phyloP scores from a whole-genome alignment of 148 eudicot species.

The Beta vulgaris region DNA sequence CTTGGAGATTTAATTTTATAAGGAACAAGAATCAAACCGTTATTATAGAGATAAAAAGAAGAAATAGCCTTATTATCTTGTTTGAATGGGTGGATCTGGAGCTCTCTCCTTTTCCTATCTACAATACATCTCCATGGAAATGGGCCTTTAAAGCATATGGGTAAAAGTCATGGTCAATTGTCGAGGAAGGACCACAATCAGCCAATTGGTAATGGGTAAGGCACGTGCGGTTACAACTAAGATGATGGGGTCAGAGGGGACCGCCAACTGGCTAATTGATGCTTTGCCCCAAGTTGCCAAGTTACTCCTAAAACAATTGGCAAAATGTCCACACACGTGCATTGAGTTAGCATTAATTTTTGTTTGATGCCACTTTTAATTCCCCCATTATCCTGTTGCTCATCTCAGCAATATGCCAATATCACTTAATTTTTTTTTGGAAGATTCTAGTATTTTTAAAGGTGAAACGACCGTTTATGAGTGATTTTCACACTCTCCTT shows the following conservation, averaged over 20 bases:
- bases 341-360: not conserved
- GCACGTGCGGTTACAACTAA: conserved; percentile 20
- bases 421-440: no score
- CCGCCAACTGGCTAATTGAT: conserved; percentile 1
- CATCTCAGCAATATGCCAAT: no score
- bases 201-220: not conserved
- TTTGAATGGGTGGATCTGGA: no score
- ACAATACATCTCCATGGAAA: no score
- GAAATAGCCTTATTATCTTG: no score
- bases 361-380: not conserved
- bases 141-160: not conserved
- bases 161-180: not conserved
- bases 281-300: not conserved
- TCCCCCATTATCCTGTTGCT: not conserved
- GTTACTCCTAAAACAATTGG: not conserved
- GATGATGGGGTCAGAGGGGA: conserved; percentile 11
- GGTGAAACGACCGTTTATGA: no score
- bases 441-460: no score
- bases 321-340: conserved; percentile 13
- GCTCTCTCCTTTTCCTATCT: no score
- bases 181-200: not conserved
- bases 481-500: no score
- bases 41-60: no score
- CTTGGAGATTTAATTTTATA: no score
- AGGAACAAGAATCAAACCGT: no score